These are phyloP conservation scores for Verticillium longisporum DNA, from an alignment of 2,329 filamentous ascomycete genomes.

Conservation along the genomic window DNA sequence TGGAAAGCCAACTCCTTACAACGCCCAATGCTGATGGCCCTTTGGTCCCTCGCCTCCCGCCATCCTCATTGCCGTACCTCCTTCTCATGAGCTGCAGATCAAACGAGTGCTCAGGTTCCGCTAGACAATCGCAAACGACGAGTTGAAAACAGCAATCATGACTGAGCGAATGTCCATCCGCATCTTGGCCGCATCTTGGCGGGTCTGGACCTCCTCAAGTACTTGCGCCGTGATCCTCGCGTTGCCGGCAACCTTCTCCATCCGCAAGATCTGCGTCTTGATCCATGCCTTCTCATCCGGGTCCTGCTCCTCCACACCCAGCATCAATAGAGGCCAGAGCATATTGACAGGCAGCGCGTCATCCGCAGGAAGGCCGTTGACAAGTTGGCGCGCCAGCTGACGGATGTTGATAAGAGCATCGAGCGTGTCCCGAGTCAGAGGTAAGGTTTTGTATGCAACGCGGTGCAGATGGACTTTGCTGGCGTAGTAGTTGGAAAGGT, in stretches of 20 bases:
- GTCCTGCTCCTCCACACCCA: constrained; percentile 48
- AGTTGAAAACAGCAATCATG: constrained; percentile 42
- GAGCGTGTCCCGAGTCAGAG: constrained; percentile 40
- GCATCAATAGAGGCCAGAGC: constrained; percentile 51
- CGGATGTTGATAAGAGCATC: constrained; percentile 43
- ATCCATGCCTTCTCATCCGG: constrained; percentile 42
- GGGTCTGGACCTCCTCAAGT: constrained; percentile 35
- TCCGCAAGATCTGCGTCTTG: constrained; percentile 36
- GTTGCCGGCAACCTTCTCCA: constrained; percentile 38
- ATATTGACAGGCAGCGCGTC: constrained; percentile 47
- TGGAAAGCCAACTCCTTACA: background rate
- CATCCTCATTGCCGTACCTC: too few species aligned
- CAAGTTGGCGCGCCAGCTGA: constrained; percentile 36
- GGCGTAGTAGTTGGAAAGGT: constrained; percentile 49
- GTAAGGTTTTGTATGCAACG: constrained; percentile 47
- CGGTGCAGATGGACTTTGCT: constrained; percentile 50
- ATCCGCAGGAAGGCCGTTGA: constrained; percentile 29
- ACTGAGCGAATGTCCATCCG: constrained; percentile 37
- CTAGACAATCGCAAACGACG: constrained; percentile 43
- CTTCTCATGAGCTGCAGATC: too few species aligned
- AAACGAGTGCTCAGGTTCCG: too few species aligned
- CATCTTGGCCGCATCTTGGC: constrained; percentile 31
- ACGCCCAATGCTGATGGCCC: background rate
- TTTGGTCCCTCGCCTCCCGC: background rate
- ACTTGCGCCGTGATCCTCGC: constrained; percentile 37